phyloP scores from a whole-genome alignment of 2,329 filamentous ascomycete species.

The Aspergillaceae sp. region DNA sequence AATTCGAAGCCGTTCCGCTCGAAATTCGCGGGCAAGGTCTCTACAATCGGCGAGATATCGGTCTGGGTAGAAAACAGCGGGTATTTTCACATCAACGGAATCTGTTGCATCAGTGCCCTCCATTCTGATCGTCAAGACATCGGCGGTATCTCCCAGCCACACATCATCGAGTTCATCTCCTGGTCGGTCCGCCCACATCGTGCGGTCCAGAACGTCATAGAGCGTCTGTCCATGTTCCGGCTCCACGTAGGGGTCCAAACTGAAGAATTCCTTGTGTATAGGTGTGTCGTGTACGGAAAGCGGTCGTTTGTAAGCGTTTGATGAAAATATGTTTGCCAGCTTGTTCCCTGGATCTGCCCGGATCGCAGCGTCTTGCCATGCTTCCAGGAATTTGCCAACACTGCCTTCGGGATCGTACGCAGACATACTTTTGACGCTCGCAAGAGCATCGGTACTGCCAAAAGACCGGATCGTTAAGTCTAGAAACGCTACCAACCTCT shows the following conservation, averaged over 20 bases:
- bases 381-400: constrained; percentile 40
- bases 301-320: constrained; percentile 34
- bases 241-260: constrained; percentile 32
- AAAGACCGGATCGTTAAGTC: constrained; percentile 51
- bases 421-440: constrained; percentile 32
- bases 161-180: constrained; percentile 35
- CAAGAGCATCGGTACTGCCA: constrained; percentile 46
- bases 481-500: constrained; percentile 55
- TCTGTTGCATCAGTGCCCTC: constrained; percentile 28
- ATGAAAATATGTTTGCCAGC: constrained; percentile 39
- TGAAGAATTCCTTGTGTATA: constrained; percentile 30
- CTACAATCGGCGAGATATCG: constrained; percentile 50
- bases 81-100: constrained; percentile 42
- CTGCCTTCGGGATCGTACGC: constrained; percentile 27
- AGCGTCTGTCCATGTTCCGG: constrained; percentile 35
- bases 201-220: constrained; percentile 47
- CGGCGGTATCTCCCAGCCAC: constrained; percentile 43
- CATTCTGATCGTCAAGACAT: constrained; percentile 47
- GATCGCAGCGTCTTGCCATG: constrained; percentile 42
- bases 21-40: constrained; percentile 40
- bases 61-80: constrained; percentile 49
- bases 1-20: constrained; percentile 28
- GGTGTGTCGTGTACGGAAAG: constrained; percentile 20
- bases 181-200: constrained; percentile 40
- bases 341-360: constrained; percentile 34